Percentiles rank a stretch among this genome's conserved stretches.
Evolutionary conservation across 805 yeast species (phyloP).

Genomic region (Yarrowia yakushimensis): DNA sequence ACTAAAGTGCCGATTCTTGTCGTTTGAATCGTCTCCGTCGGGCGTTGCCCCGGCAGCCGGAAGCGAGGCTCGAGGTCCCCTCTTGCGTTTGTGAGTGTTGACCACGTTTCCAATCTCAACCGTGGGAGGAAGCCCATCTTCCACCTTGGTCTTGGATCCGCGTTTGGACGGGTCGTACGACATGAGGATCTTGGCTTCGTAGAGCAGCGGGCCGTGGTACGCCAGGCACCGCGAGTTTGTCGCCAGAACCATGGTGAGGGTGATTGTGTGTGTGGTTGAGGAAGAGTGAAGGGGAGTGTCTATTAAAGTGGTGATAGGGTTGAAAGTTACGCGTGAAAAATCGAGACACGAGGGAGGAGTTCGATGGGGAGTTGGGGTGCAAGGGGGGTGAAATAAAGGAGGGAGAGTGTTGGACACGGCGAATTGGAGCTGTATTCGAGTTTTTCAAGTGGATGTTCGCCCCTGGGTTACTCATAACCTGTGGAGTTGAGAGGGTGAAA

Average conservation of each 20-base stretch:
- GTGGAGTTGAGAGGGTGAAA: too few relatives aligned
- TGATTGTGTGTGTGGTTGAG: not conserved
- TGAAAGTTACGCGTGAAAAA: not conserved
- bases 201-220: slow-evolving; percentile 84
- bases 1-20: slow-evolving; percentile 15
- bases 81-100: slow-evolving; percentile 26
- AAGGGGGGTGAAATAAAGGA: too few relatives aligned
- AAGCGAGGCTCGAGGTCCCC: slow-evolving; percentile 1
- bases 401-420: too few relatives aligned
- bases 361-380: too few relatives aligned
- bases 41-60: slow-evolving; percentile 18
- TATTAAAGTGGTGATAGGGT: not conserved
- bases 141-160: slow-evolving; percentile 26
- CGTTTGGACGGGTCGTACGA: slow-evolving; percentile 51
- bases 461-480: too few relatives aligned
- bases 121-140: slow-evolving; percentile 24
- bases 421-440: too few relatives aligned
- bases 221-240: slow-evolving; percentile 55
- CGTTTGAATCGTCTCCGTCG: slow-evolving; percentile 30
- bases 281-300: not conserved
- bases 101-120: slow-evolving; percentile 22
- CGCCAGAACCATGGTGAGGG: slow-evolving; percentile 27
- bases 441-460: too few relatives aligned
- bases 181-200: slow-evolving; percentile 78
- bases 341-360: not conserved